Evolutionary conservation across 2,329 filamentous ascomycete species (phyloP).

Genomic region (Penicillium frequentans): DNA sequence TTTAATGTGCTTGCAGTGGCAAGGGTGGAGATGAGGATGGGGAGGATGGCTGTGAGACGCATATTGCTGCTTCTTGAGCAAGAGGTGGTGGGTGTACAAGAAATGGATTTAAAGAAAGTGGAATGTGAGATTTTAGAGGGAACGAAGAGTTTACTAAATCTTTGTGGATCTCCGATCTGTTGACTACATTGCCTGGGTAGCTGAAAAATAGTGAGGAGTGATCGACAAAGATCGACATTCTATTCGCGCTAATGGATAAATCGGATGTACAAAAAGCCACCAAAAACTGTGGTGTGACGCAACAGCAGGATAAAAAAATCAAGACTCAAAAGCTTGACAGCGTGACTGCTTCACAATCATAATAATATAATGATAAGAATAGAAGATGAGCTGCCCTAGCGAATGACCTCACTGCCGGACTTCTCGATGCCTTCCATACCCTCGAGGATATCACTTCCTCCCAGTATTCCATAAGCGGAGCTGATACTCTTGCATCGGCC

Average conservation of each 20-base stretch:
- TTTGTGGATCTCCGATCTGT: not conserved
- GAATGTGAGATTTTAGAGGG: not conserved
- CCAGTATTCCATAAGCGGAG: constrained; percentile 62
- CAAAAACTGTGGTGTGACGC: not conserved
- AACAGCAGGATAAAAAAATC: not conserved
- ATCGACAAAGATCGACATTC: constrained; percentile 15
- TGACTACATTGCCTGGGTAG: not conserved
- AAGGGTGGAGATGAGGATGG: constrained; percentile 9
- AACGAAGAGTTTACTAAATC: not conserved
- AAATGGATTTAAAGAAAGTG: not conserved
- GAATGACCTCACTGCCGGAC: constrained; percentile 60
- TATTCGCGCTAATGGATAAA: constrained; percentile 4
- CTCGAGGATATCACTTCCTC: constrained; percentile 83
- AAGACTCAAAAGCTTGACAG: not conserved
- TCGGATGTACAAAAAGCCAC: not conserved
- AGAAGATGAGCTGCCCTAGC: constrained; percentile 29
- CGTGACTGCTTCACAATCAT: not conserved
- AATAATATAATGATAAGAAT: constrained; percentile 5
- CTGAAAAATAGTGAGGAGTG: constrained; percentile 1
- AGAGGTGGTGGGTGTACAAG: not conserved
- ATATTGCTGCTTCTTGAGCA: constrained; percentile 6
- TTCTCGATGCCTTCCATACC: constrained; percentile 73
- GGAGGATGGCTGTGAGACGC: constrained; percentile 11
- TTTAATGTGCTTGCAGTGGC: constrained; percentile 34
- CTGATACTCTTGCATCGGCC: constrained; percentile 57